A percentile compares a stretch with the other conserved stretches of the same genome.
Conservation (phyloP, 2,329 filamentous ascomycete species). For the Erysiphe pulchra region DNA sequence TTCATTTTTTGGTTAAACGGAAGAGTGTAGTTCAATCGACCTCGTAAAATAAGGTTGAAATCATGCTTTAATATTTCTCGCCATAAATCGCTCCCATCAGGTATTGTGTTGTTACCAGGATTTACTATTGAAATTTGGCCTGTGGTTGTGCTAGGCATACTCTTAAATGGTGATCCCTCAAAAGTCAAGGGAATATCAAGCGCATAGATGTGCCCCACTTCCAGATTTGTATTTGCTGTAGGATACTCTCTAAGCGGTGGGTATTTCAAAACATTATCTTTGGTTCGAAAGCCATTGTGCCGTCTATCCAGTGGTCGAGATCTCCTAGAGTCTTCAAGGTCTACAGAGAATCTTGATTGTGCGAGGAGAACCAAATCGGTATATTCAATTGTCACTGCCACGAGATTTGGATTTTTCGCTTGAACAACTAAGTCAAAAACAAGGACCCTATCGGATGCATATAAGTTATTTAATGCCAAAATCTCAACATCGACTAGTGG, state of each 20-base stretch:
- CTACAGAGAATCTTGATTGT: constrained; percentile 61
- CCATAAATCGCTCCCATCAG: constrained; percentile 65
- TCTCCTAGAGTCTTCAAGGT: constrained; percentile 19
- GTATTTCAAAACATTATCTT: constrained; percentile 5
- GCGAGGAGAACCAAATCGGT: constrained; percentile 87
- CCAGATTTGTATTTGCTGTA: constrained; percentile 52
- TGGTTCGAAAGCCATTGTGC: constrained; percentile 12
- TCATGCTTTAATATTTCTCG: constrained; percentile 73
- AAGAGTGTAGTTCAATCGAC: constrained; percentile 60
- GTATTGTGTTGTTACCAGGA: constrained; percentile 70
- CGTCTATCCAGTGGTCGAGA: constrained; percentile 11
- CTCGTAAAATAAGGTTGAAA: constrained; percentile 80
- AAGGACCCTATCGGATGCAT: constrained; percentile 81
- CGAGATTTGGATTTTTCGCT: constrained; percentile 79
- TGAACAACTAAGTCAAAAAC: constrained; percentile 80
- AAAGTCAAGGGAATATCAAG: constrained; percentile 79
- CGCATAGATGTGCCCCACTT: constrained; percentile 65
- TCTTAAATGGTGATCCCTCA: constrained; percentile 69
- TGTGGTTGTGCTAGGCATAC: constrained; percentile 42
- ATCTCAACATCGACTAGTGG: constrained; percentile 59
- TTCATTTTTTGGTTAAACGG: constrained; percentile 33
- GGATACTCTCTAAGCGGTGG: constrained; percentile 28
- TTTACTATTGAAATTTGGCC: constrained; percentile 61
- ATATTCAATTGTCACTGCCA: constrained; percentile 62
- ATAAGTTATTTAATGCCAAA: constrained; percentile 60